Percentiles rank a stretch among this genome's conserved stretches.
phyloP scores from a whole-genome alignment of 139 green algal genomes.

The Nannochloris sp. region DNA sequence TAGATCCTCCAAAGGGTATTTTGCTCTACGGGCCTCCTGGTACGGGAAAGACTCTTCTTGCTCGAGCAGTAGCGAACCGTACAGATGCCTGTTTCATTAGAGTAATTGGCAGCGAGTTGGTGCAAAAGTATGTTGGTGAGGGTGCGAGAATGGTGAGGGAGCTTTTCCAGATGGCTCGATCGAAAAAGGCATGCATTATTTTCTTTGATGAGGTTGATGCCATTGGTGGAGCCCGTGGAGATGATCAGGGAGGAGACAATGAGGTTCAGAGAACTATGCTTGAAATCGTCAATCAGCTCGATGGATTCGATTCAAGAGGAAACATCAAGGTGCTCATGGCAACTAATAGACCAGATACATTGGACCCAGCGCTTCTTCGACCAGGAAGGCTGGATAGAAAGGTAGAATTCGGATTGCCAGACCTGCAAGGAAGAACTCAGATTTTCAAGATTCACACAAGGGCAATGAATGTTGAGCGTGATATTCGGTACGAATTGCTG shows the following conservation, averaged over 20 bases:
- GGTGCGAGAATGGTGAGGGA: constrained; percentile 84
- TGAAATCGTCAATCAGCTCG: constrained; percentile 99
- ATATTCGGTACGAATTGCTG: constrained; percentile 95
- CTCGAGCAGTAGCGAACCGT: constrained; percentile 92
- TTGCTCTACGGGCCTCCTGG: constrained; percentile 89
- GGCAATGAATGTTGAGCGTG: constrained; percentile 92
- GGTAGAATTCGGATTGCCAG: constrained; percentile 95
- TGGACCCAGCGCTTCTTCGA: constrained; percentile 93
- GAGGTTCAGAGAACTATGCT: constrained; percentile 99
- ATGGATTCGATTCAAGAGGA: constrained; percentile 94
- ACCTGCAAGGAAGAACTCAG: constrained; percentile 80
- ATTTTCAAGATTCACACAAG: constrained; percentile 98
- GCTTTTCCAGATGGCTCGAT: constrained; percentile 82
- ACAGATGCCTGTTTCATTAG: constrained; percentile 99
- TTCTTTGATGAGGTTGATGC: constrained; percentile 99
- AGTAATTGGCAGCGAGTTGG: constrained; percentile 96
- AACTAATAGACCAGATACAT: constrained; percentile 94
- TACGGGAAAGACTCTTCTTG: constrained; percentile 93
- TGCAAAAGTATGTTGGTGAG: constrained; percentile 99
- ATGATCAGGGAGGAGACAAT: constrained; percentile 95
- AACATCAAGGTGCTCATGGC: constrained; percentile 99
- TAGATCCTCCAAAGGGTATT: constrained; percentile 97
- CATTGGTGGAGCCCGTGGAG: constrained; percentile 93
- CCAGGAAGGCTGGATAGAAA: constrained; percentile 94
- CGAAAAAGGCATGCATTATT: constrained; percentile 97